Percentiles rank a stretch among this genome's conserved stretches.
Evolutionary conservation across 768 basidiomycete genomes (phyloP).

Genomic region (Suillus fuscotomentosus): DNA sequence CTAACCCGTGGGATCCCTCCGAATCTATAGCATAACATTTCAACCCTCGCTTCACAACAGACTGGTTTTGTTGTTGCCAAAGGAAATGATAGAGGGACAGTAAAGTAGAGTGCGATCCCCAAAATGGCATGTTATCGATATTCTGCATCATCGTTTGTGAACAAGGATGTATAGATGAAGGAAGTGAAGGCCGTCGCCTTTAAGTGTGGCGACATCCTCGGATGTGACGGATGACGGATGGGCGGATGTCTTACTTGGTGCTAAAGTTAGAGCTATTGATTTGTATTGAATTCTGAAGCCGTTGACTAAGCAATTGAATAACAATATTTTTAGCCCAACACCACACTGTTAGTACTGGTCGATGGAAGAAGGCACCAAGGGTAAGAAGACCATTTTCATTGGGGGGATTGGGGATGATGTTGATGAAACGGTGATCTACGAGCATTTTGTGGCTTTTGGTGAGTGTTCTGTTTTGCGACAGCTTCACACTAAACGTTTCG

Average conservation of each 20-base stretch:
- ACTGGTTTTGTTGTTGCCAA: background rate
- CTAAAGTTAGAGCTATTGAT: background rate
- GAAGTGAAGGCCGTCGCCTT: background rate
- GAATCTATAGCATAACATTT: background rate
- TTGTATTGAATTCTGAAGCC: background rate
- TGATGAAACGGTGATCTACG: slow-evolving; percentile 72
- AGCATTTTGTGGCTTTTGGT: slow-evolving; percentile 90
- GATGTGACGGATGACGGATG: background rate
- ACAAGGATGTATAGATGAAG: background rate
- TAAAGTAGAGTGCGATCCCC: background rate
- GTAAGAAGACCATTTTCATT: slow-evolving; percentile 85
- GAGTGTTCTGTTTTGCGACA: slow-evolving; percentile 19
- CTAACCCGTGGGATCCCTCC: background rate
- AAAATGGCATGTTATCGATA: background rate
- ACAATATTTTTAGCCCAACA: background rate
- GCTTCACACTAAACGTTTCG: slow-evolving; percentile 6
- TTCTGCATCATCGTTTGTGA: background rate
- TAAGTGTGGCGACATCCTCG: background rate
- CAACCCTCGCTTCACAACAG: background rate
- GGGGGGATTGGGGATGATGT: slow-evolving; percentile 84
- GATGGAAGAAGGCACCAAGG: slow-evolving; percentile 82
- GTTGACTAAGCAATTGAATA: background rate
- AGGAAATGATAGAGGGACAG: background rate
- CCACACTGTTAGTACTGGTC: background rate
- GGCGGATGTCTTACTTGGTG: background rate